Percentiles rank a stretch among this genome's conserved stretches.
phyloP scores from a whole-genome alignment of 257 asterid species.

The Eustoma russellianum region DNA sequence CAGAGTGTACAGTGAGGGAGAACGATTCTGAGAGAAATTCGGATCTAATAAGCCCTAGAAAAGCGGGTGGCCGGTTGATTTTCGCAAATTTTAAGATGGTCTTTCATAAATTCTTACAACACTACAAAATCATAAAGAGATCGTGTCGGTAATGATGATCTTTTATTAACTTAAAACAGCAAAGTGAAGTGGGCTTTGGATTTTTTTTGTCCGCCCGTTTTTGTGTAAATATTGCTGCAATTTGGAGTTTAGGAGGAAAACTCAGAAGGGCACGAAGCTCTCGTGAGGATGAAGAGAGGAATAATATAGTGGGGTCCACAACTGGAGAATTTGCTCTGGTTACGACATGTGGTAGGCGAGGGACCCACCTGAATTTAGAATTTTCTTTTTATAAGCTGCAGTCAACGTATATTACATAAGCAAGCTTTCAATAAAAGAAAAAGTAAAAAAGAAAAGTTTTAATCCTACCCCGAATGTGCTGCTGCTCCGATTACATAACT shows the following conservation, averaged over 20 bases:
- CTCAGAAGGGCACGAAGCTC: conserved; percentile 14
- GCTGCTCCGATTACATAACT: too few species aligned
- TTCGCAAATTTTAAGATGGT: not conserved
- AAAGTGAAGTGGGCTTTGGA: not conserved
- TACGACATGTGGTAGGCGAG: too few species aligned
- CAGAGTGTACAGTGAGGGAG: not conserved
- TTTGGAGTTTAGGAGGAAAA: conserved; percentile 2
- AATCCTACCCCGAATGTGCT: too few species aligned
- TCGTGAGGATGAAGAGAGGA: conserved; percentile 36
- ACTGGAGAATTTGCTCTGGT: too few species aligned
- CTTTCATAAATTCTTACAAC: not conserved
- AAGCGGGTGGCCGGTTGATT: conserved; percentile 24
- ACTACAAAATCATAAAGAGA: too few species aligned
- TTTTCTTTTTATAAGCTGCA: too few species aligned
- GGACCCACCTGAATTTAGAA: too few species aligned
- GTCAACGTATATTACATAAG: too few species aligned
- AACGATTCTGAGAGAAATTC: conserved; percentile 24
- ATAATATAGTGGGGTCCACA: conserved; percentile 21
- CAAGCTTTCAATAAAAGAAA: too few species aligned
- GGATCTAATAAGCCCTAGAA: conserved; percentile 36
- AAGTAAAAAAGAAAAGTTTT: too few species aligned
- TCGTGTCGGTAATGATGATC: not conserved
- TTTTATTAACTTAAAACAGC: not conserved
- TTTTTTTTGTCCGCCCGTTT: not conserved
- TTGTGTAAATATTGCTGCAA: not conserved